A percentile compares a stretch with the other conserved stretches of the same genome.
phyloP scores from a whole-genome alignment of 805 yeast genomes.

The Kurtzmaniella fragi region DNA sequence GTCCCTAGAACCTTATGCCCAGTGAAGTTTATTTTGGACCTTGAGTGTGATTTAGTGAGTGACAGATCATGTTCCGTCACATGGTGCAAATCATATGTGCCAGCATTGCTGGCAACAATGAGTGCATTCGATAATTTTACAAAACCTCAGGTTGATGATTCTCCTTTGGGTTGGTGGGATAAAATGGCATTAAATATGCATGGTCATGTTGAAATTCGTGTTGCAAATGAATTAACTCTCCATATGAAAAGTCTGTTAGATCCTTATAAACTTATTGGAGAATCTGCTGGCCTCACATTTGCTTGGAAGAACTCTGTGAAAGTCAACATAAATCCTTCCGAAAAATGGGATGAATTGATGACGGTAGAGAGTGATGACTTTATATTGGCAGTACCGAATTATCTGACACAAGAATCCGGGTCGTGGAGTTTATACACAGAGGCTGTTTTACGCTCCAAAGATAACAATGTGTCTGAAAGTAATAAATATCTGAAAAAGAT shows the following conservation, averaged over 20 bases:
- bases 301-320: conserved; percentile 56
- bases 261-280: conserved; percentile 56
- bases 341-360: conserved; percentile 45
- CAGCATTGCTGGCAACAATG: conserved; percentile 51
- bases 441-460: conserved; percentile 6
- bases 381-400: conserved; percentile 52
- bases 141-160: conserved; percentile 40
- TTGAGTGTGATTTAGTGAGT: conserved; percentile 42
- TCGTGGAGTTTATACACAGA: conserved; percentile 35
- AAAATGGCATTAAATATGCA: conserved; percentile 53
- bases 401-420: conserved; percentile 28
- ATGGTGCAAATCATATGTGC: conserved; percentile 62
- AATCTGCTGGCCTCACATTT: conserved; percentile 59
- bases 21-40: conserved; percentile 49
- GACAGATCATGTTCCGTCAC: conserved; percentile 46
- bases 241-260: conserved; percentile 57
- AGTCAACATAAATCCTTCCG: conserved; percentile 41
- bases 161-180: conserved; percentile 47
- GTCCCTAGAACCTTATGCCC: conserved; percentile 62
- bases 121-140: conserved; percentile 39
- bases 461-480: conserved; percentile 19
- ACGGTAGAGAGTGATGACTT: conserved; percentile 53
- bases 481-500: conserved; percentile 34
- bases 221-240: conserved; percentile 50
- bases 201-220: conserved; percentile 45